A percentile compares a stretch with the other conserved stretches of the same genome.
These are phyloP conservation scores for Capillidium rhysosporum DNA, from an alignment of 371 early-diverging fungal species.

Conservation along the genomic window DNA sequence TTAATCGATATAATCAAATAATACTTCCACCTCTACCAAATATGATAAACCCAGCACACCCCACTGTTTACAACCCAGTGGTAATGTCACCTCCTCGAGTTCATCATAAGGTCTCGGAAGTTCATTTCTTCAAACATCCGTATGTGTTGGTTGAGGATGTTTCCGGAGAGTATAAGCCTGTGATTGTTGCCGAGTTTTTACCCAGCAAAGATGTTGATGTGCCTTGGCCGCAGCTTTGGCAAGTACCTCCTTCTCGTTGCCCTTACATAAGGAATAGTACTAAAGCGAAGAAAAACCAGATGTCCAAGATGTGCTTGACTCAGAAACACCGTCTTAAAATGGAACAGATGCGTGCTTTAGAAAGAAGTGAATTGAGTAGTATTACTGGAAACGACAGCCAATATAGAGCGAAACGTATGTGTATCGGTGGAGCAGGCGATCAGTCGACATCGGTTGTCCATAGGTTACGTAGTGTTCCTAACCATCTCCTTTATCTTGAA, in stretches of 20 bases:
- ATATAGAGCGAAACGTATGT: not conserved
- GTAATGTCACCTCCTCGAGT: not conserved
- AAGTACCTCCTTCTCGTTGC: slow-evolving; percentile 6
- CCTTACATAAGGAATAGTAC: not conserved
- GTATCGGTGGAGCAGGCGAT: too few species aligned
- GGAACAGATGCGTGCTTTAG: not conserved
- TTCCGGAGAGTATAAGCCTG: slow-evolving; percentile 17
- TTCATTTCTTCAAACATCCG: slow-evolving; percentile 15
- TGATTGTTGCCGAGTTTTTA: slow-evolving; percentile 16
- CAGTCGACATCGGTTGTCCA: not conserved
- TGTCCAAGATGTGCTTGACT: not conserved
- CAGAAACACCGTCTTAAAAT: not conserved
- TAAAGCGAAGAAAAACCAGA: not conserved
- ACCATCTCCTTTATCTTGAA: not conserved
- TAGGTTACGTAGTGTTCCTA: not conserved
- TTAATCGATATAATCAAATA: too few species aligned
- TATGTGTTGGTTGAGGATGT: slow-evolving; percentile 20
- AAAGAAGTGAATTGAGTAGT: not conserved
- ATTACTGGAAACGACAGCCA: not conserved
- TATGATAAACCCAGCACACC: too few species aligned
- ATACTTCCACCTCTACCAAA: too few species aligned
- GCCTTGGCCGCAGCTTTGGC: slow-evolving; percentile 17
- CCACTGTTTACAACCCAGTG: too few species aligned
- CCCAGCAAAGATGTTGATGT: slow-evolving; percentile 7
- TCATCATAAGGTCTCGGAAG: slow-evolving; percentile 11